These are phyloP conservation scores for Cryptococcus sp. DNA, from an alignment of 1,284 basidiomycete species.

Conservation along the genomic window DNA sequence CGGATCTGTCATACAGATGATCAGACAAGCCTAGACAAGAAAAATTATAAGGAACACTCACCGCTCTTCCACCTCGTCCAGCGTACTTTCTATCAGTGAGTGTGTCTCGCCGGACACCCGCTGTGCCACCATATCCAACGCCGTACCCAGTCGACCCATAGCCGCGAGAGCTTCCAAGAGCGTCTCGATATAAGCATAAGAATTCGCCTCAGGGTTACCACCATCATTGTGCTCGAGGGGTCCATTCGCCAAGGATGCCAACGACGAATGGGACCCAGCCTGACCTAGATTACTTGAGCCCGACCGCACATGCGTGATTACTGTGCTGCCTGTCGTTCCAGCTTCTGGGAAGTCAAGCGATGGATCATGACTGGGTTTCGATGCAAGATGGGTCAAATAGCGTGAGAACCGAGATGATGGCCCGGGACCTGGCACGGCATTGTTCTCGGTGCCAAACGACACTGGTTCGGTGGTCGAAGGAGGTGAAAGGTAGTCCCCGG, in stretches of 20 bases:
- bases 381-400: constrained; percentile 69
- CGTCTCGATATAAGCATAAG: constrained; percentile 91
- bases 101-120: constrained; percentile 83
- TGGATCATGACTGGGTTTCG: constrained; percentile 74
- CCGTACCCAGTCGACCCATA: constrained; percentile 82
- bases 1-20: constrained; percentile 6
- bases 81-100: constrained; percentile 77
- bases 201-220: constrained; percentile 83
- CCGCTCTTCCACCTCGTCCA: constrained; percentile 88
- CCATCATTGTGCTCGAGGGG: constrained; percentile 8
- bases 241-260: constrained; percentile 18
- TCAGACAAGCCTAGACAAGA: neutral
- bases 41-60: constrained; percentile 42
- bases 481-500: constrained; percentile 1
- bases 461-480: constrained; percentile 8
- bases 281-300: constrained; percentile 17
- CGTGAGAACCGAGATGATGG: constrained; percentile 54
- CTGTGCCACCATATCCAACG: constrained; percentile 81
- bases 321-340: constrained; percentile 18
- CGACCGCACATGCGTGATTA: constrained; percentile 9
- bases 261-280: constrained; percentile 24
- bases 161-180: constrained; percentile 89
- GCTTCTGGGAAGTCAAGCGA: constrained; percentile 68
- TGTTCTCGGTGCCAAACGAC: neutral
- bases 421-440: constrained; percentile 14